Evolutionary conservation across 2,329 filamentous ascomycete species (phyloP).

Genomic region (Hypoxylon sp.): DNA sequence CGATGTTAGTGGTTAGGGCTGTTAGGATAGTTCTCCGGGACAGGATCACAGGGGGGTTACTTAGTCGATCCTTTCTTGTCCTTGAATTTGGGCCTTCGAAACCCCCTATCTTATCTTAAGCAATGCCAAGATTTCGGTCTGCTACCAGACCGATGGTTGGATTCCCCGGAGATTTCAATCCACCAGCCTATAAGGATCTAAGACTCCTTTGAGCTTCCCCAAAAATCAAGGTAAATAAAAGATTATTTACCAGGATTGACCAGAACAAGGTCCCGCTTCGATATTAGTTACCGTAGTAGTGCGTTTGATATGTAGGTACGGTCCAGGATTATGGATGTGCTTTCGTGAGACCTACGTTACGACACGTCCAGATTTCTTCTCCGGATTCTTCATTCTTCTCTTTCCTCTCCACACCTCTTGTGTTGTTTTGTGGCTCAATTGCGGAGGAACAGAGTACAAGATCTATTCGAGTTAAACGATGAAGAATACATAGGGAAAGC

Average conservation of each 20-base stretch:
- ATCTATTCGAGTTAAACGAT: slow-evolving; percentile 27
- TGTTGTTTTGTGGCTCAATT: slow-evolving; percentile 27
- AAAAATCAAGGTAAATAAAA: slow-evolving; percentile 43
- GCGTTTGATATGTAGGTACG: slow-evolving; percentile 45
- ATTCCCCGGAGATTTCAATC: slow-evolving; percentile 41
- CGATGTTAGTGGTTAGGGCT: slow-evolving; percentile 1
- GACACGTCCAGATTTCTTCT: slow-evolving; percentile 37
- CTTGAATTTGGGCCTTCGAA: slow-evolving; percentile 25
- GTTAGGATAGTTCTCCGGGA: slow-evolving; percentile 12
- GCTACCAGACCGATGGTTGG: slow-evolving; percentile 24
- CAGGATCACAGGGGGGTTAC: slow-evolving; percentile 15
- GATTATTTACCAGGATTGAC: slow-evolving; percentile 31
- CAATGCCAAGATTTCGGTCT: slow-evolving; percentile 29
- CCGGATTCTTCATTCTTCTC: slow-evolving; percentile 35
- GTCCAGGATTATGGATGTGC: slow-evolving; percentile 27
- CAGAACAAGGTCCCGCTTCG: slow-evolving; percentile 31
- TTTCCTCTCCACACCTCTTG: slow-evolving; percentile 35
- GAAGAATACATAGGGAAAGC: slow-evolving; percentile 21
- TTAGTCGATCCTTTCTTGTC: slow-evolving; percentile 37
- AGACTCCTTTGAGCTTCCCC: slow-evolving; percentile 29
- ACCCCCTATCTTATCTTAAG: slow-evolving; percentile 36
- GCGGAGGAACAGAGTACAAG: slow-evolving; percentile 30
- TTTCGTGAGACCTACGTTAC: slow-evolving; percentile 38
- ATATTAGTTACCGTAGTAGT: slow-evolving; percentile 41
- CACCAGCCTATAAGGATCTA: slow-evolving; percentile 35